Conservation (phyloP, 148 eudicot genomes). For the Rhododendron henanense region DNA sequence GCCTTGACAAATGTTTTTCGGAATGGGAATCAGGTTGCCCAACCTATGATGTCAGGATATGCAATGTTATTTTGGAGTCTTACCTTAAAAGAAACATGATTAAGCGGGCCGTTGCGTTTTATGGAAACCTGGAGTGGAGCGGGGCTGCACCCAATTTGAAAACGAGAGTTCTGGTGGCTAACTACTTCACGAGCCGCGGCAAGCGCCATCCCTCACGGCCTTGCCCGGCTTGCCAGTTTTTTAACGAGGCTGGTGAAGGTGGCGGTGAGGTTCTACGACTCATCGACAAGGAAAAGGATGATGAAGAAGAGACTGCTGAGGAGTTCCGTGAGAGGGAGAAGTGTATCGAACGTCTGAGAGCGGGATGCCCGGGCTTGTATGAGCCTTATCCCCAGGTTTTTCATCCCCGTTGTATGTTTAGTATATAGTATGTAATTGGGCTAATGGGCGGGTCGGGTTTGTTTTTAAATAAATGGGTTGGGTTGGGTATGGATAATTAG, state of each 20-base stretch:
- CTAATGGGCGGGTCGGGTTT: too few species aligned
- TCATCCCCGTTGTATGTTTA: too few species aligned
- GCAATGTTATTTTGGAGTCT: too few species aligned
- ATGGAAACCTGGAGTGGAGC: neutral
- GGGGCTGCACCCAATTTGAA: too few species aligned
- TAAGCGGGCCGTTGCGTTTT: constrained; percentile 25
- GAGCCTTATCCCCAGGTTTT: too few species aligned
- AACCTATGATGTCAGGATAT: constrained; percentile 18
- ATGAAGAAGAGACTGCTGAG: constrained; percentile 12
- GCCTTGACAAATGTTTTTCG: constrained; percentile 33
- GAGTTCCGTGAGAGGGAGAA: neutral
- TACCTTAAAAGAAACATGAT: constrained; percentile 21
- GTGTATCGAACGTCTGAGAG: constrained; percentile 16
- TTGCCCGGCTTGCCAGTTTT: too few species aligned
- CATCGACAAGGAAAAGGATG: constrained; percentile 34
- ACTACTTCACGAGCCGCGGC: too few species aligned
- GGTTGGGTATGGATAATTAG: too few species aligned
- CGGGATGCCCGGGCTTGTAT: neutral
- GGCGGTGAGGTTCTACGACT: constrained; percentile 20
- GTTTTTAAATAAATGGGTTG: too few species aligned
- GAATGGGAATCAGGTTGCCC: constrained; percentile 51
- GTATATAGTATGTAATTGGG: too few species aligned
- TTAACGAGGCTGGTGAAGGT: constrained; percentile 17
- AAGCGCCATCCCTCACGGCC: too few species aligned
- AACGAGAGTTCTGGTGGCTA: too few species aligned